Percentiles rank a stretch among this genome's conserved stretches.
Evolutionary conservation across 345 rosid species (phyloP).

Genomic region (Citrus hindsii): DNA sequence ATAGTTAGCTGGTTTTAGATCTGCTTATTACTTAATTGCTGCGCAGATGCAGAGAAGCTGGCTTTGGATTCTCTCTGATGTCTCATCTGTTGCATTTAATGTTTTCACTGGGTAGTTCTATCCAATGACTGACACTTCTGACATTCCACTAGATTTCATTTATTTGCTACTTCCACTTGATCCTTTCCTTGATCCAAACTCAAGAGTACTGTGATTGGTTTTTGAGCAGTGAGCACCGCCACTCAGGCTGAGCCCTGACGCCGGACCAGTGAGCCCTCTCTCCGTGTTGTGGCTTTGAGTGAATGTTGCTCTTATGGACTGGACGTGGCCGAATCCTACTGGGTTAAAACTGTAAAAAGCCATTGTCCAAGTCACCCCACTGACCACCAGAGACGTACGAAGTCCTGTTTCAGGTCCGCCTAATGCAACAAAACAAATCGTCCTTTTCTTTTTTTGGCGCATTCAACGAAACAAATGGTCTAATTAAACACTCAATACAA

Average conservation of each 20-base stretch:
- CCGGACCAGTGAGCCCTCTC: too few species aligned
- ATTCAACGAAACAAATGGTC: constrained; percentile 18
- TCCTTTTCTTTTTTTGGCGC: not conserved
- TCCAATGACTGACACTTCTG: constrained; percentile 32
- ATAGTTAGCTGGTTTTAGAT: not conserved
- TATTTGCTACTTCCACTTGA: constrained; percentile 13
- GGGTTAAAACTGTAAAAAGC: constrained; percentile 6
- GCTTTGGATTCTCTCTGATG: constrained; percentile 23
- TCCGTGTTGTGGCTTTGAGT: constrained; percentile 11
- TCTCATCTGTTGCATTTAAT: constrained; percentile 18
- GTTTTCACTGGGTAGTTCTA: constrained; percentile 13
- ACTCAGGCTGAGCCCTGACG: not conserved
- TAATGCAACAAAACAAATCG: constrained; percentile 14
- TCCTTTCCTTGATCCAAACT: constrained; percentile 4
- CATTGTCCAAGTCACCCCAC: constrained; percentile 4
- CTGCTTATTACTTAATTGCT: not conserved
- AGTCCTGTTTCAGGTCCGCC: constrained; percentile 11
- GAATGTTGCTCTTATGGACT: not conserved
- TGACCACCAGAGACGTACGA: not conserved
- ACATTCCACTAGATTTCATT: constrained; percentile 46
- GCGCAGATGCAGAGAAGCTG: constrained; percentile 3
- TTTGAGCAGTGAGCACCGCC: not conserved
- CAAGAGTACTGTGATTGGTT: not conserved
- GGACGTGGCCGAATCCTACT: constrained; percentile 1
- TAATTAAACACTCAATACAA: constrained; percentile 37